Base-by-base conservation (phyloP, 345 rosid genomes). In the Bruguiera parviflora region DNA sequence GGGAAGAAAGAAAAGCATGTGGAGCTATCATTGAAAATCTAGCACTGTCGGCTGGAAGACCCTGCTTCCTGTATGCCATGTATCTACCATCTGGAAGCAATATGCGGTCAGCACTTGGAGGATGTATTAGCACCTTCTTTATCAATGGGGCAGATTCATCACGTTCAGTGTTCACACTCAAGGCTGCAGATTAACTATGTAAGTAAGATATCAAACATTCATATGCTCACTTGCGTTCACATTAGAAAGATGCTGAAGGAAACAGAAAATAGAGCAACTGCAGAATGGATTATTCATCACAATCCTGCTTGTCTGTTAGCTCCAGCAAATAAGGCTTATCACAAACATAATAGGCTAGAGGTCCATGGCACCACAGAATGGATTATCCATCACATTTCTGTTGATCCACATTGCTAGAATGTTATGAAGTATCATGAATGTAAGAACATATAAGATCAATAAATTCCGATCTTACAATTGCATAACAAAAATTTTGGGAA, bases 61-160 rank as follows among this genome's bases (percentile, higher is more conserved):
- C 94, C 68, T 85, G 87, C 77, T 84, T 84, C 65, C 70, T 80
- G 71, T 75, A 86, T 37, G 94, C 89, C 77, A 88, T 65, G 79
- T 84, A 83, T 83, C 94, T 83, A 57, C 88, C 91, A 78, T 86
- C 94, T 1, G 84, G 94, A 73, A 88, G 91, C 82, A 82, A 61
- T 72, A 83, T 73, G 64, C 84, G 85, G 56, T 80, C 65, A 27
- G 91, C 94, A 71, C 89, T 83, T 11, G 89, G 88, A 53, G 94
- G 94, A 76, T 83, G 86, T 68, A 66, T 63, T 65, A 37, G 79
- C 51, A 83, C 81, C 61, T 82, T 81, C 83, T 83, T 86, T 29
- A 71, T 58, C 74, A 67, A 61, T 3, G 75, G 71, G 9, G 73
- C 67, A 24, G 83, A 62, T 69, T 75, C 70, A 49, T 70, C 73